Evolutionary conservation across 805 yeast genomes (phyloP), one percentile per base, ranked within the genome.

Genomic region (Cephaloascus fragrans): DNA sequence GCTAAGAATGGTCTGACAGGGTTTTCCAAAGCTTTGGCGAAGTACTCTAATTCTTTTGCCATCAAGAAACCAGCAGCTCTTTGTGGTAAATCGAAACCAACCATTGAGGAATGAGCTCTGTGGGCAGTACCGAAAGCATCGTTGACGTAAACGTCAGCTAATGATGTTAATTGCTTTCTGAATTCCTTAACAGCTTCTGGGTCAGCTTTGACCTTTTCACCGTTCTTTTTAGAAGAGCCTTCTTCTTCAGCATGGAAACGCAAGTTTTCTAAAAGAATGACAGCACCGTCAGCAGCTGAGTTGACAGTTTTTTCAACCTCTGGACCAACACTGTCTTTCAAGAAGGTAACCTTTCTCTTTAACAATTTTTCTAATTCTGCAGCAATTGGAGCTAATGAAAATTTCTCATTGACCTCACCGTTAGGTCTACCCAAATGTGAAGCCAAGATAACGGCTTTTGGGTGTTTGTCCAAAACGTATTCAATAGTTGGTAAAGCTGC

Each of bases 51-150:
- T 73, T 93, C 99, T 78, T 93, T 93, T 62, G 89, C 82, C 85
- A 93, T 83, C 57, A 93, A 74, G 95, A 90, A 94, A 67, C 99
- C 99, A 50, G 97, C 83, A 56, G 97, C 99, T 71, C 93, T 84
- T 72, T 87, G 89, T 48, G 94, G 89, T 56, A 87, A 77, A 54
- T 90, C 89, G 55, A 93, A 75, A 61, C 99, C 99, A 57, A 93
- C 99, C 89, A 93, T 90, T 37, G 98, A 93, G 40, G 97, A 88
- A 76, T 93, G 98, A 47, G 98, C 98, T 77, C 98, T 87, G 83
- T 93, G 99, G 42, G 97, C 97, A 47, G 98, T 93, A 66, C 98
- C 98, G 59, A 93, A 93, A 43, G 97, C 97, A 65, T 93, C 99
- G 72, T 93, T 83, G 64, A 93, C 79, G 75, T 93, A 93, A 49